These are phyloP conservation scores for Apiospora koreana DNA, from an alignment of 2,329 filamentous ascomycete genomes.

Conservation along the genomic window DNA sequence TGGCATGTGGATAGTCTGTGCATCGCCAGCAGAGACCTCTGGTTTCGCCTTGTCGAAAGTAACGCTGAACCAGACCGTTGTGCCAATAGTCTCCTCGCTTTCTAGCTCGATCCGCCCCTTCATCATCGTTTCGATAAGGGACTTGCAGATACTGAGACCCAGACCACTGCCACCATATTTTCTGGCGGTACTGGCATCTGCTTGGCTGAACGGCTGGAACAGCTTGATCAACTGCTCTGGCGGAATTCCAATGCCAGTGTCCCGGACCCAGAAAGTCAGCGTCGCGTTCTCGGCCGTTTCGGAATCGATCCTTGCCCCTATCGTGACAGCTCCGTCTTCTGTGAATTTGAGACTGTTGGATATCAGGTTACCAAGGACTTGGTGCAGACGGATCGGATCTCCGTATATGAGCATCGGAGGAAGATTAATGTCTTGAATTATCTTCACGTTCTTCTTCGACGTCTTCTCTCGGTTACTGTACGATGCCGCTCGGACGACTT, in stretches of 20 bases:
- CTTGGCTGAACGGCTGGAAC: constrained; percentile 91
- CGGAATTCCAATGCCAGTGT: constrained; percentile 90
- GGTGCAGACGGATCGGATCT: constrained; percentile 66
- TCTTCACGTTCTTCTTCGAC: constrained; percentile 62
- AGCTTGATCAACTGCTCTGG: constrained; percentile 80
- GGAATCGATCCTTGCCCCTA: constrained; percentile 71
- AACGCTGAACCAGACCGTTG: constrained; percentile 76
- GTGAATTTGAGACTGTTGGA: constrained; percentile 96
- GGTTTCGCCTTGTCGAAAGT: constrained; percentile 79
- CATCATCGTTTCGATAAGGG: constrained; percentile 90
- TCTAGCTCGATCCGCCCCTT: constrained; percentile 82
- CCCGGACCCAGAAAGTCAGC: constrained; percentile 81
- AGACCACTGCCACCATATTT: constrained; percentile 92
- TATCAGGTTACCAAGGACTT: constrained; percentile 79
- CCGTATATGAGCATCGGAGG: constrained; percentile 73
- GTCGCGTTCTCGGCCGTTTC: constrained; percentile 72
- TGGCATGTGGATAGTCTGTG: constrained; percentile 41
- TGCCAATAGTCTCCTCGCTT: constrained; percentile 71
- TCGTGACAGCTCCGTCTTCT: constrained; percentile 80
- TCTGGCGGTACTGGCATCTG: constrained; percentile 84
- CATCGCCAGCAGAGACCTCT: constrained; percentile 59
- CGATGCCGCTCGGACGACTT: constrained; percentile 66
- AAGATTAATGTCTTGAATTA: constrained; percentile 69
- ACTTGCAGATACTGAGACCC: constrained; percentile 92
- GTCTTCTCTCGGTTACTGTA: constrained; percentile 67